Base-by-base conservation (phyloP, 371 early-diverging fungal species). In the Apophysomyces ossiformis region DNA sequence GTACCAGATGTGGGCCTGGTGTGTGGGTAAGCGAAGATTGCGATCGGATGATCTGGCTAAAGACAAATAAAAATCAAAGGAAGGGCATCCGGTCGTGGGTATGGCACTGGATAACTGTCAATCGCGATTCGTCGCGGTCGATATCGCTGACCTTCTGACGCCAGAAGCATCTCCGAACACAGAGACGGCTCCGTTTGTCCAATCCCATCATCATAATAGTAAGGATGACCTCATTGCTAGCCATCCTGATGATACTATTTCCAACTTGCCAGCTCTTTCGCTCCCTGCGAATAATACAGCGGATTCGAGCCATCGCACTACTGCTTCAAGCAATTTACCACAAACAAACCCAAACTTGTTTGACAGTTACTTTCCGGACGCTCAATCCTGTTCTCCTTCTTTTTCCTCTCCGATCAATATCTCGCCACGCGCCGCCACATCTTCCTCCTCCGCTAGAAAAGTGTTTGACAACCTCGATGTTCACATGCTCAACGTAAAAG, bases 21-120 rank as follows among this genome's bases (percentile, higher is more conserved):
- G 66, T 75, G 57, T 75, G 76, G 76, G 76, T 75, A 68, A 63
- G 41, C 57, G 2, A 38, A 7, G n/a, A 13, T 12, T 26, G 16
- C 9, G 1, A 50, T 50, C 54, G n/a, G n/a, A 9, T 50, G 47
- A 13, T 41, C 13, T 41, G 41, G 13, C 41, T 11, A 41, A n/a
- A 47, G 11, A 7, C 21, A 7, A 21, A 18, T 3, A 21, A 2
- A 21, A n/a, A 12, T 35, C 35, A 0, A 13, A 76, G 73, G 26
- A 60, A 43, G 76, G 76, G 1, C 73, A 76, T 66, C 62, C 69
- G 50, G 66, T 76, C 9, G 59, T 76, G 43, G 76, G 73, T 59
- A 60, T 71, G 62, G 76, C 76, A 16, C 45, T 76, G 15, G 73
- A 76, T 57, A 67, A 69, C 54, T 39, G 26, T 16, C 37, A 58